Percentiles rank a stretch among this genome's conserved stretches.
phyloP scores from a whole-genome alignment of 2,329 filamentous ascomycete species.

The Pseudofabraea citricarpa region DNA sequence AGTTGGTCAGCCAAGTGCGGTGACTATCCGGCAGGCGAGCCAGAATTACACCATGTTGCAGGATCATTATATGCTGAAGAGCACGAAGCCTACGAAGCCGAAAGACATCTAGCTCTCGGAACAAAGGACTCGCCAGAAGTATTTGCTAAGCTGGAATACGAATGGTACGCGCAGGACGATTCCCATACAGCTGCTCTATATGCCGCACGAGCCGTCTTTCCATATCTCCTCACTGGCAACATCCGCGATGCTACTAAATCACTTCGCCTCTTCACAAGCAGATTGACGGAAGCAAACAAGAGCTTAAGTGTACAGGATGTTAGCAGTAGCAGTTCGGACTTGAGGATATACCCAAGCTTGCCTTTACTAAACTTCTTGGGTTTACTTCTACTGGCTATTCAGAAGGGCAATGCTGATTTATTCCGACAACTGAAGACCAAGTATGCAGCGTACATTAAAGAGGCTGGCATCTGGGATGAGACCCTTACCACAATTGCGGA shows the following conservation, averaged over 20 bases:
- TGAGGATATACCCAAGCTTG: slow-evolving; percentile 81
- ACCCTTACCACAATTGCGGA: slow-evolving; percentile 83
- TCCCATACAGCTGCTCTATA: slow-evolving; percentile 84
- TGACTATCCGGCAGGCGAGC: slow-evolving; percentile 85
- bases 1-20: slow-evolving; percentile 84
- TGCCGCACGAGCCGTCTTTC: slow-evolving; percentile 79
- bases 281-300: slow-evolving; percentile 51
- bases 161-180: slow-evolving; percentile 88
- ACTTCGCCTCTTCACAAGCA: slow-evolving; percentile 69
- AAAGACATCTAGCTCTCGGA: slow-evolving; percentile 82
- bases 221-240: slow-evolving; percentile 88
- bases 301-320: slow-evolving; percentile 75
- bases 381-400: slow-evolving; percentile 75
- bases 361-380: slow-evolving; percentile 95
- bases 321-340: slow-evolving; percentile 65
- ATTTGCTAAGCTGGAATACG: slow-evolving; percentile 79
- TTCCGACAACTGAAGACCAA: slow-evolving; percentile 79
- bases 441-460: slow-evolving; percentile 74
- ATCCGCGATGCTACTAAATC: slow-evolving; percentile 82
- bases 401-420: slow-evolving; percentile 69
- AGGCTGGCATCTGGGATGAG: slow-evolving; percentile 74
- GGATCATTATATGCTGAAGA: slow-evolving; percentile 89
- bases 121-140: slow-evolving; percentile 82
- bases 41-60: slow-evolving; percentile 88
- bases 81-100: slow-evolving; percentile 87